phyloP scores from a whole-genome alignment of 345 rosid species.

The Sapria himalayana region DNA sequence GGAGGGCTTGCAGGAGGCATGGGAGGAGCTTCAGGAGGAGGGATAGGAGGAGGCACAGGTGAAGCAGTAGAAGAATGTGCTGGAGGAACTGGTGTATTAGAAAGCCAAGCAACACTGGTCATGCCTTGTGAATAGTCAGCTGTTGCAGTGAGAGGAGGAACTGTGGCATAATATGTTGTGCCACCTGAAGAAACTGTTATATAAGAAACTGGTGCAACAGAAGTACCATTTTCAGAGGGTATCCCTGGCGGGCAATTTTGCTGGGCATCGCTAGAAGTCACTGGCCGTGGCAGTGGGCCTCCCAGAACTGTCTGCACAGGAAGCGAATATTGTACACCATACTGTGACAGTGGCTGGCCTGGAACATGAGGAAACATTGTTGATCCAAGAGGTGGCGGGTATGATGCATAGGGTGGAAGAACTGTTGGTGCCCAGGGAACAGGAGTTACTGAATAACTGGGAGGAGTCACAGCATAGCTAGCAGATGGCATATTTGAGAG shows the following conservation, averaged over 20 bases:
- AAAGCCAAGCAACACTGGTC: slow-evolving; percentile 59
- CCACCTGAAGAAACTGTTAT: slow-evolving; percentile 31
- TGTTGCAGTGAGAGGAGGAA: slow-evolving; percentile 48
- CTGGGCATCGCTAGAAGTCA: slow-evolving; percentile 40
- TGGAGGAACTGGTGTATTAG: slow-evolving; percentile 31
- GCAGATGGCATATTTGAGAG: slow-evolving; percentile 32
- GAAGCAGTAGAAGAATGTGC: slow-evolving; percentile 25
- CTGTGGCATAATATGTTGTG: slow-evolving; percentile 54
- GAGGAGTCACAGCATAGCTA: slow-evolving; percentile 25
- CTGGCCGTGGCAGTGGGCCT: slow-evolving; percentile 29
- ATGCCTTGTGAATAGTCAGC: slow-evolving; percentile 36
- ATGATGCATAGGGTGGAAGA: slow-evolving; percentile 57
- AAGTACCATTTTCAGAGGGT: slow-evolving; percentile 38
- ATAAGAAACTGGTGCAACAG: slow-evolving; percentile 33
- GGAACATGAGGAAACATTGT: slow-evolving; percentile 43
- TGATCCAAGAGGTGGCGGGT: slow-evolving; percentile 53
- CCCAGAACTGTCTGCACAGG: slow-evolving; percentile 47
- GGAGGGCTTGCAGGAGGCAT: slow-evolving; percentile 12
- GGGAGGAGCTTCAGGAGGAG: no score
- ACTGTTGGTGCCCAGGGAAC: slow-evolving; percentile 90
- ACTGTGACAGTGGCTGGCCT: slow-evolving; percentile 83
- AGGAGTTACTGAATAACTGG: slow-evolving; percentile 15
- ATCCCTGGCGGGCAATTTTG: slow-evolving; percentile 84
- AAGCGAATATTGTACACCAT: slow-evolving; percentile 58
- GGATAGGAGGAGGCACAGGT: no score